Conservation (phyloP, 805 yeast genomes). For the Metschnikowia rubicola region DNA sequence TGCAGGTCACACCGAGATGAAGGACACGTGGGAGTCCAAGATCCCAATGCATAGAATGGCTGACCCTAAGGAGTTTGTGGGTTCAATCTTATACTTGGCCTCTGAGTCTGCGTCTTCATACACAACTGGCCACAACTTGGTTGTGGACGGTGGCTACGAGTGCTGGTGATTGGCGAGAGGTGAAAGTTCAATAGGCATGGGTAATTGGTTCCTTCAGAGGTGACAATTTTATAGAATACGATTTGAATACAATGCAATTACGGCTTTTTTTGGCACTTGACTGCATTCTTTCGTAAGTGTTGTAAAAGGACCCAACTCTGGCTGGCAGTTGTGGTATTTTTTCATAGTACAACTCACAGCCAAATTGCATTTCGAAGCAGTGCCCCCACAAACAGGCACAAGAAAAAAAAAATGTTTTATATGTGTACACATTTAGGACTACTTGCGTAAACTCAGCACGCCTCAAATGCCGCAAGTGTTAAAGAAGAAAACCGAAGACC, state of each 20-base stretch:
- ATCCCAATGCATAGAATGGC: conserved; percentile 83
- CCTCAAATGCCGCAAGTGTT: too few relatives aligned
- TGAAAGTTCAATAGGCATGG: background rate
- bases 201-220: conserved; percentile 1
- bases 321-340: background rate
- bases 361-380: too few relatives aligned
- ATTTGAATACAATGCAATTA: background rate
- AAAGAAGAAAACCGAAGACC: too few relatives aligned
- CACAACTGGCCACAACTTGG: conserved; percentile 80
- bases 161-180: conserved; percentile 54
- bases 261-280: background rate
- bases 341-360: background rate
- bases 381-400: too few relatives aligned
- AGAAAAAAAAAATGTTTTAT: too few relatives aligned
- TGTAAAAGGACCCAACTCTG: background rate
- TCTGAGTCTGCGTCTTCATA: conserved; percentile 67
- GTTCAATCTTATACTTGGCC: conserved; percentile 70
- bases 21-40: conserved; percentile 67
- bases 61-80: conserved; percentile 78
- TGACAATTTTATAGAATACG: conserved; percentile 5
- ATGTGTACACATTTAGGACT: too few relatives aligned
- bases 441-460: too few relatives aligned
- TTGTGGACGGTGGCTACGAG: conserved; percentile 85
- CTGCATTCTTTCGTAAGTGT: too few relatives aligned
- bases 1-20: conserved; percentile 56